A percentile compares a stretch with the other conserved stretches of the same genome.
Conservation (phyloP, 345 rosid genomes). For the Pistacia atlantica region DNA sequence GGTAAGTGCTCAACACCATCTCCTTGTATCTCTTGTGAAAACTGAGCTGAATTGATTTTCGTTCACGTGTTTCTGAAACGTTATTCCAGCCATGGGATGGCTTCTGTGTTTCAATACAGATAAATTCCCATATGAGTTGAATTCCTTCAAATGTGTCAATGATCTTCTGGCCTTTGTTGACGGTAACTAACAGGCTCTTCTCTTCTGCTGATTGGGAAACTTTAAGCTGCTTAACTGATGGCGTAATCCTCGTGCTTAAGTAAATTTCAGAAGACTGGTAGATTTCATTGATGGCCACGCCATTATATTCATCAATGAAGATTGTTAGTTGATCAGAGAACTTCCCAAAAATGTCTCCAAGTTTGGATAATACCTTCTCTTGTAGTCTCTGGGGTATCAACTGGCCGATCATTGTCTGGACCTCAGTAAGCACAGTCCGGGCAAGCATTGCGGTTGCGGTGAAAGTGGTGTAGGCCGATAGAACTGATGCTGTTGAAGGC, state of each 20-base stretch:
- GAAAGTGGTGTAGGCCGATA: constrained; percentile 23
- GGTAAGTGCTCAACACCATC: constrained; percentile 15
- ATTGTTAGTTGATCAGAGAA: constrained; percentile 10
- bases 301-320: constrained; percentile 17
- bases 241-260: constrained; percentile 19
- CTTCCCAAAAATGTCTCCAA: constrained; percentile 4
- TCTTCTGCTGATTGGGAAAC: constrained; percentile 14
- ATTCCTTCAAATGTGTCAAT: constrained; percentile 27
- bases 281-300: constrained; percentile 13
- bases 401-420: neutral
- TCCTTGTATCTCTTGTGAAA: constrained; percentile 25
- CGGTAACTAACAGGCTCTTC: constrained; percentile 16
- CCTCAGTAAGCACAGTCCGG: constrained; percentile 1
- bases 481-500: constrained; percentile 28
- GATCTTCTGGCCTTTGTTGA: constrained; percentile 28
- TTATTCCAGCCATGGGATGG: neutral
- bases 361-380: neutral
- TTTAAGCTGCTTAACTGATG: constrained; percentile 10
- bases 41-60: constrained; percentile 16
- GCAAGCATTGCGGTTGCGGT: constrained; percentile 22
- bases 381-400: constrained; percentile 3
- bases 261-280: constrained; percentile 18
- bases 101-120: constrained; percentile 13
- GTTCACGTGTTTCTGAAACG: neutral
- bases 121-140: constrained; percentile 28